These are phyloP conservation scores for Puccinia hordei DNA, from an alignment of 1,284 basidiomycete genomes.

Conservation along the genomic window DNA sequence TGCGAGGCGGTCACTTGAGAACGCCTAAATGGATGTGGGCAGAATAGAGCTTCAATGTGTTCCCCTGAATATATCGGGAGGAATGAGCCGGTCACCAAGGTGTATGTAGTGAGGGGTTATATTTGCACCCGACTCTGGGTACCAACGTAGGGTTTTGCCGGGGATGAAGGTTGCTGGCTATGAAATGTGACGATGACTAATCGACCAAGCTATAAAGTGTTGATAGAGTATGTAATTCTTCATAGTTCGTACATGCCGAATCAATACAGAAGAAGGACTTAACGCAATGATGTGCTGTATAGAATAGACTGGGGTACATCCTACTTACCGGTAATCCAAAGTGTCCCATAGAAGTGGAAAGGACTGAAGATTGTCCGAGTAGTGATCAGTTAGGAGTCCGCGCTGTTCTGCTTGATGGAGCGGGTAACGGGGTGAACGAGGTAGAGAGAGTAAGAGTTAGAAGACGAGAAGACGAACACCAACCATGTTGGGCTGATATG, in stretches of 20 bases:
- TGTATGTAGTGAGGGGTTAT: neutral
- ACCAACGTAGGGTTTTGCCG: neutral
- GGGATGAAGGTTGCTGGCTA: neutral
- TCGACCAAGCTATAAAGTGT: neutral
- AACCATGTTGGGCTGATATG: neutral
- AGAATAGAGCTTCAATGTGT: neutral
- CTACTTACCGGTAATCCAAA: neutral
- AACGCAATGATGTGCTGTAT: too few species aligned
- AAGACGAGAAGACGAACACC: neutral
- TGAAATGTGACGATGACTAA: neutral
- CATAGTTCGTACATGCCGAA: neutral
- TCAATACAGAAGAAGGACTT: too few species aligned
- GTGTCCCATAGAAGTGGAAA: too few species aligned
- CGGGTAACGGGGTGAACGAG: too few species aligned
- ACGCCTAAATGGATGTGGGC: neutral
- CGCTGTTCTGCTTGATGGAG: neutral
- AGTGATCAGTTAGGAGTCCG: neutral
- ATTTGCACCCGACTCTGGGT: neutral
- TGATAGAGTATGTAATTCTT: neutral
- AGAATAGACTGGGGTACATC: too few species aligned
- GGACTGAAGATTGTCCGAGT: too few species aligned
- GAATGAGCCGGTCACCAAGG: neutral
- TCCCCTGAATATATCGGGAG: conserved; percentile 6
- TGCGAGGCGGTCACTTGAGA: neutral
- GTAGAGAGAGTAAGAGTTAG: neutral